Conservation (phyloP, 2,329 filamentous ascomycete species). For the Penicillium frequentans region DNA sequence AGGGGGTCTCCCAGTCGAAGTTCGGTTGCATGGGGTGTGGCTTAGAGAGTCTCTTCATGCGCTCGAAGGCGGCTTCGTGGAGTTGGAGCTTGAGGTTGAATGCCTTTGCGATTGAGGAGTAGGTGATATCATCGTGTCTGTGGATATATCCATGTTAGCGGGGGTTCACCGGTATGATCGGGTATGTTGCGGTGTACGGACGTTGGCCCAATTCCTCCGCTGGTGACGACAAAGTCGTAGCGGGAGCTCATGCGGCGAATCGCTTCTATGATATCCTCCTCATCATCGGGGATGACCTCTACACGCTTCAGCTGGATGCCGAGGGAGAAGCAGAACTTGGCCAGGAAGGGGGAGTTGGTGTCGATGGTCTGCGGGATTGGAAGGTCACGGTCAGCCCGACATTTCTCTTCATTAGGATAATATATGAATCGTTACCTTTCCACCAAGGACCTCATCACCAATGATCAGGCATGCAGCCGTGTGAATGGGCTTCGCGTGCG, state of each 20-base stretch:
- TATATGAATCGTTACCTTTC: conserved; percentile 66
- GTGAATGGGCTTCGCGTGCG: conserved; percentile 64
- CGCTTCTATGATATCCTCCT: conserved; percentile 85
- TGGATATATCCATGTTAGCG: conserved; percentile 4
- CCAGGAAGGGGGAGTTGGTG: conserved; percentile 65
- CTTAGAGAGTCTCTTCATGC: conserved; percentile 80
- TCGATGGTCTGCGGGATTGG: conserved; percentile 55
- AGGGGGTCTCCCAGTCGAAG: conserved; percentile 83
- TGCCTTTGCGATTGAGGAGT: conserved; percentile 87
- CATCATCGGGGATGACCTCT: conserved; percentile 92
- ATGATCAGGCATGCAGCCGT: conserved; percentile 93
- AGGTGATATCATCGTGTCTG: conserved; percentile 97
- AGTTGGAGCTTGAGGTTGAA: conserved; percentile 75
- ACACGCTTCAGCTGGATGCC: conserved; percentile 75
- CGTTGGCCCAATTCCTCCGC: conserved; percentile 94
- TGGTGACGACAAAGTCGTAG: conserved; percentile 95
- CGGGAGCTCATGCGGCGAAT: conserved; percentile 80
- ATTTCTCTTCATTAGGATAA: not conserved
- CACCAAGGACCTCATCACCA: conserved; percentile 93
- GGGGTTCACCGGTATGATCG: not conserved
- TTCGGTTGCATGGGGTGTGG: conserved; percentile 69
- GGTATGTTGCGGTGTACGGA: conserved; percentile 47
- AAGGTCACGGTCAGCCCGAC: not conserved
- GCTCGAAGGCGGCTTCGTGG: conserved; percentile 72
- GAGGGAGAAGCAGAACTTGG: conserved; percentile 65